phyloP scores from a whole-genome alignment of 371 early-diverging fungal genomes.

The Coemansia sp. region DNA sequence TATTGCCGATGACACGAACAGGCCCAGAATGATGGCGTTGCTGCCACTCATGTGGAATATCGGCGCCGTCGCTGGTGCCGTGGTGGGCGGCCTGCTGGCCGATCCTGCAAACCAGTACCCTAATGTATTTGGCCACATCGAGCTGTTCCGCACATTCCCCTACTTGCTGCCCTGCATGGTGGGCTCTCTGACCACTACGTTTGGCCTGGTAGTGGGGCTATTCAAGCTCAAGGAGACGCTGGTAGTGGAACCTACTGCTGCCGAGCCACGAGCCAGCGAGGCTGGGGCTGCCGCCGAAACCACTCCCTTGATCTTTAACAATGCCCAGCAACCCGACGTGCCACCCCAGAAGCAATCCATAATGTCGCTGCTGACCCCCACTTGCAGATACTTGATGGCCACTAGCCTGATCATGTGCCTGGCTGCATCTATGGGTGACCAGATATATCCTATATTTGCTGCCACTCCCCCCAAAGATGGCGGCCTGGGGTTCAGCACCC shows the following conservation, averaged over 20 bases:
- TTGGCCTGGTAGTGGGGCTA: slow-evolving; percentile 65
- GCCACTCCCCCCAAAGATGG: slow-evolving; percentile 56
- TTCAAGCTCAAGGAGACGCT: slow-evolving; percentile 75
- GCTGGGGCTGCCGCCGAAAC: background rate
- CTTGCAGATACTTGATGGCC: slow-evolving; percentile 7
- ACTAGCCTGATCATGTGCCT: slow-evolving; percentile 54
- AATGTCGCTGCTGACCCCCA: slow-evolving; percentile 15
- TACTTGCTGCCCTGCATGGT: slow-evolving; percentile 82
- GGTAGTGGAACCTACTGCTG: background rate
- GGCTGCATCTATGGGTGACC: slow-evolving; percentile 70
- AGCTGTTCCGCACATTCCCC: slow-evolving; percentile 67
- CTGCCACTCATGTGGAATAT: slow-evolving; percentile 58
- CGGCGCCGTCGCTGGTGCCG: slow-evolving; percentile 66
- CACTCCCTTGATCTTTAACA: background rate
- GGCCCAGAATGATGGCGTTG: slow-evolving; percentile 58
- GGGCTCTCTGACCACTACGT: slow-evolving; percentile 57
- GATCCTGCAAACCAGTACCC: slow-evolving; percentile 73
- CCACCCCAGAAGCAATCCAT: background rate
- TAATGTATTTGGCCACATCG: slow-evolving; percentile 60
- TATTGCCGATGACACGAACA: slow-evolving; percentile 74
- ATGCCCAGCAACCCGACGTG: background rate
- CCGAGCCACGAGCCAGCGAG: background rate
- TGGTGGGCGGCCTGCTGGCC: slow-evolving; percentile 74
- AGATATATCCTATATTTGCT: slow-evolving; percentile 65
- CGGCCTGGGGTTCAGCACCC: slow-evolving; percentile 59